Conservation (phyloP, 345 rosid genomes). For the Boechera stricta region DNA sequence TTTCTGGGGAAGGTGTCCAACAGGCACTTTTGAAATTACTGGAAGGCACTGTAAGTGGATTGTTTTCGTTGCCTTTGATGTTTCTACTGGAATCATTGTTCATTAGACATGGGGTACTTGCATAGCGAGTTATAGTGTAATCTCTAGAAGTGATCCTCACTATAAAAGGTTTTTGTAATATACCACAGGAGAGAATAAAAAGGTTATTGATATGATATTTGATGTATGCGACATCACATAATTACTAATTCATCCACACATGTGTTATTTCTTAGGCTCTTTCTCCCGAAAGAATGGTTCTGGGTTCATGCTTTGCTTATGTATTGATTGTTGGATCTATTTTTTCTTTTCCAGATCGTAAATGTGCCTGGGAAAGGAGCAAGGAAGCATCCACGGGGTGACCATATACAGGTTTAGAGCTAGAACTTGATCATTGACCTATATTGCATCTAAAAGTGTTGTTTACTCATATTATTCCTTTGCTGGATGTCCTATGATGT, state of each 20-base stretch:
- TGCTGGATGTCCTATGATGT: conserved; percentile 34
- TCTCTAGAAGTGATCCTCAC: conserved; percentile 7
- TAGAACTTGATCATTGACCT: neutral
- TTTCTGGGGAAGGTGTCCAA: conserved; percentile 98
- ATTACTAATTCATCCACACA: neutral
- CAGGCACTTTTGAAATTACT: conserved; percentile 94
- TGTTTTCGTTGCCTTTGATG: conserved; percentile 22
- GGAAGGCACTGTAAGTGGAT: conserved; percentile 91
- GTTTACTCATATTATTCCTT: conserved; percentile 12
- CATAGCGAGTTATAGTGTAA: neutral
- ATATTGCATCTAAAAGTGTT: neutral
- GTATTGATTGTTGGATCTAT: conserved; percentile 21
- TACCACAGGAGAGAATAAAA: conserved; percentile 9
- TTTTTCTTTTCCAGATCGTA: conserved; percentile 65
- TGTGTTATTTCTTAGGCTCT: neutral
- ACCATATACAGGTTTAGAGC: conserved; percentile 84
- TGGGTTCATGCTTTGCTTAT: conserved; percentile 12
- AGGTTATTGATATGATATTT: conserved; percentile 7
- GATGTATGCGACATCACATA: neutral
- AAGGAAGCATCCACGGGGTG: conserved; percentile 97
- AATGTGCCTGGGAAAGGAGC: conserved; percentile 99
- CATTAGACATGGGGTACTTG: conserved; percentile 16
- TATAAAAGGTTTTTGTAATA: neutral
- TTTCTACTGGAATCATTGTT: conserved; percentile 8
- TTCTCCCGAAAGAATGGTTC: neutral